Evolutionary conservation across 169 alveolate species (phyloP).

Genomic region (Cryptosporidium canis): DNA sequence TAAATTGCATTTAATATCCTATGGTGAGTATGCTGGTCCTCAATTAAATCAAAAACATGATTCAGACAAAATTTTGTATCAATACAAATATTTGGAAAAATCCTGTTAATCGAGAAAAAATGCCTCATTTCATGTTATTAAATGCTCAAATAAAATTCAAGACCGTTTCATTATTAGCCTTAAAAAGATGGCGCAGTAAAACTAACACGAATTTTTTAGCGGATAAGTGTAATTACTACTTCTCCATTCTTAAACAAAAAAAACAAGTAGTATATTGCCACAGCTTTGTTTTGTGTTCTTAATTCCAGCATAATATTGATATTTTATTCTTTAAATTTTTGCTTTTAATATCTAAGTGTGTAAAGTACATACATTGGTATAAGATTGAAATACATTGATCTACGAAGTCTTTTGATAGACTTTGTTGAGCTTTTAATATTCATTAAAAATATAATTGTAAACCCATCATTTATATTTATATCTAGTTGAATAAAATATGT

Average conservation of each 20-base stretch:
- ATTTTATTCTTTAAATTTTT: no score
- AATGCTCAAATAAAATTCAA: background rate
- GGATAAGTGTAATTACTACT: no score
- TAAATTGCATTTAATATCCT: slow-evolving; percentile 26
- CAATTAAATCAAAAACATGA: slow-evolving; percentile 3
- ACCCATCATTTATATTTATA: background rate
- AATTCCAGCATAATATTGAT: no score
- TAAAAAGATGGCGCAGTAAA: background rate
- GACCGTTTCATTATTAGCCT: background rate
- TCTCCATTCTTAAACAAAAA: no score
- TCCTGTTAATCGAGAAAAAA: slow-evolving; percentile 39
- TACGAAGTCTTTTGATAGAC: no score
- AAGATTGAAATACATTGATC: no score
- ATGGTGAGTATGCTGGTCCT: background rate
- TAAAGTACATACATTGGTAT: no score
- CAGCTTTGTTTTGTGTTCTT: no score
- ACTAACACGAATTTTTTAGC: no score
- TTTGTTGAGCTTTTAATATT: no score
- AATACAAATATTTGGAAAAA: slow-evolving; percentile 36
- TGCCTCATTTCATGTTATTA: slow-evolving; percentile 8
- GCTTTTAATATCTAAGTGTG: no score
- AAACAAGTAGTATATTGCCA: no score
- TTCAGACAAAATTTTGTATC: slow-evolving; percentile 24
- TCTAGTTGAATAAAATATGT: background rate
- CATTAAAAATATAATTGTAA: background rate